Base-by-base conservation (phyloP, 1,284 basidiomycete genomes). In the Boletus sp. region DNA sequence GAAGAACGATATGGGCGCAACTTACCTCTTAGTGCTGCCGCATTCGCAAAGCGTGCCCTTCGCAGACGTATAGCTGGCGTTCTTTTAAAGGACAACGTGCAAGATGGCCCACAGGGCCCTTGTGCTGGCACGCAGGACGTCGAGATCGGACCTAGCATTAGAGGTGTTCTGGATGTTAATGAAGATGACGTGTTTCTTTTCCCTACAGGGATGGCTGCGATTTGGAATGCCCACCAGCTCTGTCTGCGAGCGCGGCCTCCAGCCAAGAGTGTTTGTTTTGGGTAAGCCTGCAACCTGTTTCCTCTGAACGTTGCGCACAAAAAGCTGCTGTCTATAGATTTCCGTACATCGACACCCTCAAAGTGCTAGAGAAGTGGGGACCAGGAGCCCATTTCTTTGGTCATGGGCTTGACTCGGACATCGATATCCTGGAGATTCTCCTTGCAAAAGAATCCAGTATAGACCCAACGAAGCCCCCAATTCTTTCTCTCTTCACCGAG, bases 1-100 rank as follows among this genome's bases (percentile, higher is more conserved):
- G 96, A 99, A 67, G 94, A 99, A 69, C 84, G 94, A 17, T 99
- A 97, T 58, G 95, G 94, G 0, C 82, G 96, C 5, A 98, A 98
- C 62, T 72, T 98, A 22, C 91, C 94, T 2, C 66, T 88, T 3
- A 73, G 78, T 25, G 81, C 83, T 19, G 88, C 88, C 0, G 74
- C 79, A 1, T 77, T 82, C 3, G 92, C 94, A 8, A 98, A 98
- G 68, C 77, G 83, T 10, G 91, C 91, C 0, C 72, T 99, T 48
- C 82, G 90, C 19, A 77, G 93, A 8, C 80, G 95, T 16, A 93
- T 99, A 41, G 93, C 95, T 0, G 92, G 93, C 47, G 87, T 92
- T 1, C 71, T 97, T 17, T 68, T 91, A 5, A 78, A 75, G 23
- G 86, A 89, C 60, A 65, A 55, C 3, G 55, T 67, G 2, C 68